phyloP scores from a whole-genome alignment of 768 basidiomycete species.

The Trametopsis cervina region DNA sequence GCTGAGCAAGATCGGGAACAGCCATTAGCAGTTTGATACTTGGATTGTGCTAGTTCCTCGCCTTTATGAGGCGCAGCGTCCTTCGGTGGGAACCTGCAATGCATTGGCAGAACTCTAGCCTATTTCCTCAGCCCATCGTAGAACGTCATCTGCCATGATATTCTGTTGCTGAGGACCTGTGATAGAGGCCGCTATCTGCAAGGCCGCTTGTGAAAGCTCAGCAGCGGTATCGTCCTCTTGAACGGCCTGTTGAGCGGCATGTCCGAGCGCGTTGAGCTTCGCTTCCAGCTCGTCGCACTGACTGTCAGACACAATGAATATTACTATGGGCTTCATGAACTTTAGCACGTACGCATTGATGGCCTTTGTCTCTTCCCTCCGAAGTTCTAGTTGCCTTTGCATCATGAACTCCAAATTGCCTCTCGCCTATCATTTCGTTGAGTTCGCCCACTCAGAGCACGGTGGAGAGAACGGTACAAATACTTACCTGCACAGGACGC shows the following conservation, averaged over 20 bases:
- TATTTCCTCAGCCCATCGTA: slow-evolving; percentile 11
- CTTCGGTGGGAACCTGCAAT: no score
- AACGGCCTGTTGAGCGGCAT: slow-evolving; percentile 10
- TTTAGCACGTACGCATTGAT: slow-evolving; percentile 55
- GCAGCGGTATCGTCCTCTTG: not conserved
- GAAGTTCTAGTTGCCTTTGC: slow-evolving; percentile 66
- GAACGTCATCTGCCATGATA: slow-evolving; percentile 7
- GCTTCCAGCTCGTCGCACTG: slow-evolving; percentile 68
- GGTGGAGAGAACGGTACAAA: not conserved
- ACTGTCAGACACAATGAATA: no score
- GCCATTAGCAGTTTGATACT: not conserved
- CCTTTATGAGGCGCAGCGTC: no score
- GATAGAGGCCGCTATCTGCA: no score
- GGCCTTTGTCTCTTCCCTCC: slow-evolving; percentile 61
- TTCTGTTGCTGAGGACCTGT: no score
- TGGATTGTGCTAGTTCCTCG: no score
- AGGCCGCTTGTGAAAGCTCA: no score
- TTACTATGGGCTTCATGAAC: no score
- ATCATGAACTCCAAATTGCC: slow-evolving; percentile 80
- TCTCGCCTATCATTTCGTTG: slow-evolving; percentile 48
- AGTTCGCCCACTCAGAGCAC: not conserved
- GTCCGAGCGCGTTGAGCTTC: slow-evolving; percentile 50
- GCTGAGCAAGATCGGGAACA: slow-evolving; percentile 11
- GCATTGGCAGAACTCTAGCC: slow-evolving; percentile 2
- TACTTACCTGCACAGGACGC: slow-evolving; percentile 73